Percentiles rank a stretch among this genome's conserved stretches.
Evolutionary conservation across 441 rosid genomes (phyloP).

Genomic region (Raphanus hybrid): DNA sequence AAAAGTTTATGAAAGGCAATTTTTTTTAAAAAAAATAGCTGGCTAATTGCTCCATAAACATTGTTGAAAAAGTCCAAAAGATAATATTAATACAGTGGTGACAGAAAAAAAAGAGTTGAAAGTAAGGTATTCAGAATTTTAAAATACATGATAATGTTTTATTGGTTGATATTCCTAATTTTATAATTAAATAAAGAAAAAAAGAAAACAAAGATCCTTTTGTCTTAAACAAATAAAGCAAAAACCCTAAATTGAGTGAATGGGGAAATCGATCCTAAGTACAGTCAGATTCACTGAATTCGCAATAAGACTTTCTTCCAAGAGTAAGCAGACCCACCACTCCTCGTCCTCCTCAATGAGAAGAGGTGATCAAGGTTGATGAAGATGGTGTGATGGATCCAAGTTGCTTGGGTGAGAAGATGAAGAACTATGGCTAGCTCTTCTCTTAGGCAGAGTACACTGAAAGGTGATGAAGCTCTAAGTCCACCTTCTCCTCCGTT

Average conservation of each 20-base stretch:
- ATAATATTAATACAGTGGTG: too few relatives aligned
- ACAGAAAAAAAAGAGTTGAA: too few relatives aligned
- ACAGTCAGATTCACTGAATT: slow-evolving; percentile 49
- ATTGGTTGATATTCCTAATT: background rate
- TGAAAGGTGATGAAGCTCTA: slow-evolving; percentile 49
- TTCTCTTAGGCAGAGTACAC: slow-evolving; percentile 43
- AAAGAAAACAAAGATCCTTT: too few relatives aligned
- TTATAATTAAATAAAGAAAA: background rate
- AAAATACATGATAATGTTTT: background rate
- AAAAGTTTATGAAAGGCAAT: background rate
- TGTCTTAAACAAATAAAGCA: too few relatives aligned
- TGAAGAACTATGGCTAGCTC: slow-evolving; percentile 40
- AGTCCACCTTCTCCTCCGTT: slow-evolving; percentile 63
- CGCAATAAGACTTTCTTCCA: slow-evolving; percentile 52
- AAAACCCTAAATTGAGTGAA: slow-evolving; percentile 38
- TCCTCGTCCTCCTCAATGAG: background rate
- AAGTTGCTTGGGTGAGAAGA: slow-evolving; percentile 42
- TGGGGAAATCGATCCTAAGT: slow-evolving; percentile 61
- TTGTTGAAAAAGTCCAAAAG: too few relatives aligned
- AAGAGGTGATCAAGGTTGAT: slow-evolving; percentile 14
- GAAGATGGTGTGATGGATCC: slow-evolving; percentile 34
- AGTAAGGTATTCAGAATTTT: too few relatives aligned
- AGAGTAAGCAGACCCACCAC: slow-evolving; percentile 40
- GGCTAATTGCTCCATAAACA: too few relatives aligned
- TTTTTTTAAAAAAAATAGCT: too few relatives aligned